phyloP scores from a whole-genome alignment of 805 yeast species.

The Barnettozyma siamensis region DNA sequence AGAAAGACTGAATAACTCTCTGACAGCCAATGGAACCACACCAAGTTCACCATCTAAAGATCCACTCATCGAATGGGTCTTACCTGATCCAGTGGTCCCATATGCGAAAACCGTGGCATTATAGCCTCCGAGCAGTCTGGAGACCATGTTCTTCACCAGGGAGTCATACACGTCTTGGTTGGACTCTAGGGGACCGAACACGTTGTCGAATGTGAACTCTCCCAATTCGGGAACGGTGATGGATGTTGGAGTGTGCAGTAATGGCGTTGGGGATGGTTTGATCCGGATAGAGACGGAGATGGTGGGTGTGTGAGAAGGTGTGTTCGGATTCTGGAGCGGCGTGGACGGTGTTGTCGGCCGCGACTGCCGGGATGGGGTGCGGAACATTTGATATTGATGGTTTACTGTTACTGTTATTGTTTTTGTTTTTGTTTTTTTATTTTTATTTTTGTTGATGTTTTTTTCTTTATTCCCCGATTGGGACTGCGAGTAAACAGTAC shows the following conservation, averaged over 20 bases:
- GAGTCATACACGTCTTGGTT: constrained; percentile 58
- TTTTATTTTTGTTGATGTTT: neutral
- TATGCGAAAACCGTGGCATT: constrained; percentile 91
- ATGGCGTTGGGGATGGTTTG: constrained; percentile 47
- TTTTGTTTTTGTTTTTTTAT: neutral
- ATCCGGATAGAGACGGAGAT: constrained; percentile 77
- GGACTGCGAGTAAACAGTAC: neutral
- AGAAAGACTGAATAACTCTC: constrained; percentile 49
- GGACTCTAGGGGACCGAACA: constrained; percentile 50
- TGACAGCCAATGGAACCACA: constrained; percentile 72
- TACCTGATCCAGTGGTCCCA: constrained; percentile 97
- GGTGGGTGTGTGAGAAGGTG: constrained; percentile 16
- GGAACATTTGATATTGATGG: constrained; percentile 2
- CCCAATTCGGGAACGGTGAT: constrained; percentile 42
- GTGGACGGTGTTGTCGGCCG: constrained; percentile 1
- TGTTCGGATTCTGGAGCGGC: constrained; percentile 1
- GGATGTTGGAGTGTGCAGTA: constrained; percentile 36
- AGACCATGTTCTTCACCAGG: constrained; percentile 48
- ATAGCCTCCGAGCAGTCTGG: constrained; percentile 61
- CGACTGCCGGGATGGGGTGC: constrained; percentile 4
- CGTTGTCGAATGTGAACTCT: constrained; percentile 71
- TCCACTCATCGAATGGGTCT: constrained; percentile 87
- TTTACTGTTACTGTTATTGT: neutral
- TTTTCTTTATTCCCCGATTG: neutral
- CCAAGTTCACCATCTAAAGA: constrained; percentile 51